Base-by-base conservation (phyloP, 2,329 filamentous ascomycete genomes). In the Xylaria arbuscula region DNA sequence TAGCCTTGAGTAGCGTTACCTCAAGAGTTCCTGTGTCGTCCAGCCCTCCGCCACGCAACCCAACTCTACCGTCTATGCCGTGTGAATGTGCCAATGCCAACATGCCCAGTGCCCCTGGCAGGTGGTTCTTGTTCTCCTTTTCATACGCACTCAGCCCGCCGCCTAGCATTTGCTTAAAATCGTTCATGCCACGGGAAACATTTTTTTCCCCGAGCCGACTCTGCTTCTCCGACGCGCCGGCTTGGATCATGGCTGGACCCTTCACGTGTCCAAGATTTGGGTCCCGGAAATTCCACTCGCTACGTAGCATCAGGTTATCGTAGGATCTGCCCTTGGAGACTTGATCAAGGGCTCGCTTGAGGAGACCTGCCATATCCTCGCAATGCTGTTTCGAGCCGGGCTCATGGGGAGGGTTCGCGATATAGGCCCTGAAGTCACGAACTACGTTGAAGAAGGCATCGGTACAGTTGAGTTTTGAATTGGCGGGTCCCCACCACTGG, bases 401-500 rank as follows among this genome's bases (percentile, higher is more conserved):
- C 38, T 13, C 34, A 17, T 60, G 22, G 13, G 34, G 3, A 42
- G 69, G 66, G 15, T 66, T 60, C 9, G 47, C 53, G 4, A 69
- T 17, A 19, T 70, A 72, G 19, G 17, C 38, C 68, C 60, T 67
- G 22, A 24, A 70, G 10, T 69, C 13, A 19, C 38, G 22, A 28
- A 70, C 54, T 7, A 67, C 34, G n/a, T 60, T 50, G 32, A 66
- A 67, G 32, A 70, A 72, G 1, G n/a, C 34, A 17, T 55, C 24
- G 36, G 34, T 38, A 36, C 64, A 62, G 60, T 28, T 34, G 11
- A 72, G 70, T 15, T 19, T 68, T 24, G 54, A 61, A 1, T 64
- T 68, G 15, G 66, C 45, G 2, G 61, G 45, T 32, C 70, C 70
- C 61, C 62, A 70, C 70, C 70, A 71, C 24, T 24, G n/a, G n/a